Percentiles rank a stretch among this genome's conserved stretches.
Evolutionary conservation across 805 yeast species (phyloP).

Genomic region (Cyberlindnera lachancei): DNA sequence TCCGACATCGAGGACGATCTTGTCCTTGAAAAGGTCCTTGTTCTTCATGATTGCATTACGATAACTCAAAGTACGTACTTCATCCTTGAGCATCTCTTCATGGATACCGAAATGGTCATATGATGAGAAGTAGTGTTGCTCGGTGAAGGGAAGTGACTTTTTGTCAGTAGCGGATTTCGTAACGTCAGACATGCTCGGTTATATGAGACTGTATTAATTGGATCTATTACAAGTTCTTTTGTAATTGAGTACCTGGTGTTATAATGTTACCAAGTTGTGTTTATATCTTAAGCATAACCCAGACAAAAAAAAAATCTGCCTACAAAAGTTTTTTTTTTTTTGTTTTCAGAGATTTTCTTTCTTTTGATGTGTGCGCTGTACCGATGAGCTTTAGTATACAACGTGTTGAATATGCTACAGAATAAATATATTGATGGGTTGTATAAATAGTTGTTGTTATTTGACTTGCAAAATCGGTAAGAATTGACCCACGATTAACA

Average conservation of each 20-base stretch:
- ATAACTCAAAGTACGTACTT: conserved; percentile 85
- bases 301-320: not conserved
- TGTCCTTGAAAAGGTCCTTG: conserved; percentile 82
- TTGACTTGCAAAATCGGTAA: conserved; percentile 46
- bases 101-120: conserved; percentile 97
- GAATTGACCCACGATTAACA: conserved; percentile 78
- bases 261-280: too few species aligned
- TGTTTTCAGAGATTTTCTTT: conserved; percentile 2
- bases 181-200: conserved; percentile 8
- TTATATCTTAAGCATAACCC: too few species aligned
- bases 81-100: conserved; percentile 97
- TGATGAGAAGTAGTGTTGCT: conserved; percentile 91
- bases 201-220: not conserved
- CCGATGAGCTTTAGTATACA: not conserved
- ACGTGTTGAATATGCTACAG: not conserved
- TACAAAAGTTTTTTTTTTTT: conserved; percentile 2
- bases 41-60: conserved; percentile 89
- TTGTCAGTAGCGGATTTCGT: conserved; percentile 59
- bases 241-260: too few species aligned
- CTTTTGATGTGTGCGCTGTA: not conserved
- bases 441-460: too few species aligned
- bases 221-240: too few species aligned
- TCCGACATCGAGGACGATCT: conserved; percentile 94
- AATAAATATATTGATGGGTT: not conserved
- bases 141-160: conserved; percentile 54